A percentile compares a stretch with the other conserved stretches of the same genome.
These are phyloP conservation scores for Penicillium sp. DNA, from an alignment of 2,329 filamentous ascomycete species.

Conservation along the genomic window DNA sequence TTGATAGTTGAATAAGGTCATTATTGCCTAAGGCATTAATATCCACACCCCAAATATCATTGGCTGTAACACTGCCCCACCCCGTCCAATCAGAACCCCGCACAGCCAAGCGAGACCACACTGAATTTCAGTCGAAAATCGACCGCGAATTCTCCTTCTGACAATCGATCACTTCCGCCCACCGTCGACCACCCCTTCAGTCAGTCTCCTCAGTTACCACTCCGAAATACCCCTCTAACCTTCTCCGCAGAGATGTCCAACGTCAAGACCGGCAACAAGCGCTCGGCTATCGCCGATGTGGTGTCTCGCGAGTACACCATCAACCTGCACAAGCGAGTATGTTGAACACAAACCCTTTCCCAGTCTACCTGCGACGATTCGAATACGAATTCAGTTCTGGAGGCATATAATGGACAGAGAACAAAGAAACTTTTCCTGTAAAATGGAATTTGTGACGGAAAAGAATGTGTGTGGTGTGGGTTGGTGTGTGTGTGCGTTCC, in stretches of 20 bases:
- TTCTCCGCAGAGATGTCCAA: constrained; percentile 61
- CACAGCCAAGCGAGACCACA: constrained; percentile 39
- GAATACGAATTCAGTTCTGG: constrained; percentile 25
- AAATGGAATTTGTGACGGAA: constrained; percentile 21
- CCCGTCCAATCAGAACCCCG: constrained; percentile 28
- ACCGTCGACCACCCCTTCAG: constrained; percentile 41
- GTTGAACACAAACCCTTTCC: constrained; percentile 45
- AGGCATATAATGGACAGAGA: constrained; percentile 36
- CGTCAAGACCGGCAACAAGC: constrained; percentile 68
- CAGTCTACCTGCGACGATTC: constrained; percentile 22
- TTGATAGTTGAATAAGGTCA: neutral
- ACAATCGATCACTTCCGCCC: constrained; percentile 39
- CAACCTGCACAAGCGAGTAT: constrained; percentile 99
- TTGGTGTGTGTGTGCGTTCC: neutral
- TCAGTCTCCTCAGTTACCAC: constrained; percentile 25
- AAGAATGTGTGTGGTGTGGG: constrained; percentile 18
- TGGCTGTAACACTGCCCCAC: neutral
- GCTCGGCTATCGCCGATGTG: constrained; percentile 98
- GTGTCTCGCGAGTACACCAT: constrained; percentile 99
- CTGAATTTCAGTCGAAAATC: constrained; percentile 35
- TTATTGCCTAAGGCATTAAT: constrained; percentile 1
- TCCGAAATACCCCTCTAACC: constrained; percentile 11
- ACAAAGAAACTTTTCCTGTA: constrained; percentile 24
- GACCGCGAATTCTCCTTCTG: constrained; percentile 25
- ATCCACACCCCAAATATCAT: neutral